phyloP scores from a whole-genome alignment of 129 eudicot species.

The Flaveria bidentis region DNA sequence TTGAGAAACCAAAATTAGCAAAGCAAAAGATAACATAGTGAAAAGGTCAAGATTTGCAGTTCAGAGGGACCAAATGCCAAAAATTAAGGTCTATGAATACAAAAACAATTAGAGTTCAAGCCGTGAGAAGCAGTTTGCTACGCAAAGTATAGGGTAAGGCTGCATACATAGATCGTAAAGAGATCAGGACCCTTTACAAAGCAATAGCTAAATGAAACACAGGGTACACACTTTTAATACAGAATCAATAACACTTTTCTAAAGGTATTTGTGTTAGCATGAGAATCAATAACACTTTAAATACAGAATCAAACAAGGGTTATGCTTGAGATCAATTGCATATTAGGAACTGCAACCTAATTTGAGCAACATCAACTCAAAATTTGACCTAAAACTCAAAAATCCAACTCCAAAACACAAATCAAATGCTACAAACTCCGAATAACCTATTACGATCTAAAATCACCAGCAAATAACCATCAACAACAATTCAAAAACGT shows the following conservation, averaged over 20 bases:
- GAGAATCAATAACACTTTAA: neutral
- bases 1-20: slow-evolving; percentile 4
- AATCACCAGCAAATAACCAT: neutral
- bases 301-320: neutral
- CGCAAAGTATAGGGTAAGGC: too few species aligned
- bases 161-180: too few species aligned
- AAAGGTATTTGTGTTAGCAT: neutral
- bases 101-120: neutral
- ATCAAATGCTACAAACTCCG: slow-evolving; percentile 6
- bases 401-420: neutral
- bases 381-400: neutral
- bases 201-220: neutral
- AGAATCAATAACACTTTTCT: neutral
- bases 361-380: neutral
- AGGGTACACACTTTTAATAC: too few species aligned
- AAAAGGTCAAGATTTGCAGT: neutral
- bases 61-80: slow-evolving; percentile 5
- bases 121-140: too few species aligned
- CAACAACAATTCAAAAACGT: neutral
- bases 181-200: too few species aligned
- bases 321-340: neutral
- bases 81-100: neutral
- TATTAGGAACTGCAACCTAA: neutral
- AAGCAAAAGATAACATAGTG: neutral
- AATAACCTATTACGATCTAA: neutral